phyloP scores from a whole-genome alignment of 148 eudicot species.

The Rhododendron mucronatum region DNA sequence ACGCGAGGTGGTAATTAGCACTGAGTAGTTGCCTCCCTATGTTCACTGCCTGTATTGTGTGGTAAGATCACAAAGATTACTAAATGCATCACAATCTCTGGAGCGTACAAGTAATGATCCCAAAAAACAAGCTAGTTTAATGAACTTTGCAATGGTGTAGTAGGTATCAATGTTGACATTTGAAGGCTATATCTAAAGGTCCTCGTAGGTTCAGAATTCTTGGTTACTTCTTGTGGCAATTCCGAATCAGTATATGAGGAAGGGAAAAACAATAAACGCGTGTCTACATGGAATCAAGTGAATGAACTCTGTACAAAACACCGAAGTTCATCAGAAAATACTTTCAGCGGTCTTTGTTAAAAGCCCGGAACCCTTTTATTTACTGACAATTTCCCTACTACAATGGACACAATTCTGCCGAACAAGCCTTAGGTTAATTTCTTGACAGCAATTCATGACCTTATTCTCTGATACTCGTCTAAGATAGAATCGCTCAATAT shows the following conservation, averaged over 20 bases:
- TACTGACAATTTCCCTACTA: neutral
- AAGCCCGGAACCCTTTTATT: neutral
- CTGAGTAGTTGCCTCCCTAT: conserved; percentile 61
- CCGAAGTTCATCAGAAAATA: neutral
- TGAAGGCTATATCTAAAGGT: neutral
- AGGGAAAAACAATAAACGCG: neutral
- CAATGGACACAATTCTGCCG: neutral
- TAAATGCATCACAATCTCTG: neutral
- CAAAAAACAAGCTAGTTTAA: neutral
- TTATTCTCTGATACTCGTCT: neutral
- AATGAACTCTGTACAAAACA: neutral
- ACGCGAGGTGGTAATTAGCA: conserved; percentile 66
- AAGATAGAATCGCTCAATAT: too few species aligned
- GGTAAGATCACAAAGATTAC: conserved; percentile 5
- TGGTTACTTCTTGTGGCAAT: neutral
- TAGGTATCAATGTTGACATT: neutral
- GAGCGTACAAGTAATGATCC: neutral
- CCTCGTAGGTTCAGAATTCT: neutral
- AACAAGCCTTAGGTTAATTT: neutral
- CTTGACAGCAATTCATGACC: neutral
- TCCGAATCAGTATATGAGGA: neutral
- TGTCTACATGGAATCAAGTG: neutral
- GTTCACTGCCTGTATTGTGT: conserved; percentile 50
- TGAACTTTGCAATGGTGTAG: neutral
- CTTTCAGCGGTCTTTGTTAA: neutral